Base-by-base conservation (phyloP, 2,329 filamentous ascomycete genomes). In the Aspergillus persii region DNA sequence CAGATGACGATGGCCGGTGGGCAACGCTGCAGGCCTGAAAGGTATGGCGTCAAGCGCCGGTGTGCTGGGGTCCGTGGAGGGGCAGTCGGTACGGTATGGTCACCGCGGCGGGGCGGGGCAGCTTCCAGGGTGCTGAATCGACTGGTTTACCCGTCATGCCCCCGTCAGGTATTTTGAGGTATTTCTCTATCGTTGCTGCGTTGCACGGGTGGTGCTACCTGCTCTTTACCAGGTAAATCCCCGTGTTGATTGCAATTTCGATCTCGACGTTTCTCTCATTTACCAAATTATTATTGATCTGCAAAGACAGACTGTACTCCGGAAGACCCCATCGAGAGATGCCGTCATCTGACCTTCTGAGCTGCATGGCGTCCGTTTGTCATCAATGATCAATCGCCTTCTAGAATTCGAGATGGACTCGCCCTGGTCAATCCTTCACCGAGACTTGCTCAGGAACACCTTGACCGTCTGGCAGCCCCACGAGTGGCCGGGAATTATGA, bases 31-130 rank as follows among this genome's bases (percentile, higher is more conserved):
- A 41, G 33, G 54, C 54, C 54, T 56, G 54, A 56, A 56, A 33
- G 31, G 33, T 60, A 65, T 66, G 63, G 58, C 64, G 64, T 65
- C 62, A 62, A 63, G 44, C 44, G 8, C 57, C 63, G 64, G 64
- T 58, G 50, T 66, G 61, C 60, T 66, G 64, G 60, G 61, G 60
- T 66, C 64, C 64, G 64, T 62, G 57, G 64, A 64, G 61, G 63
- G 61, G 62, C 63, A 47, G 8, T 47, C 11, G 3, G 44, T 47
- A 47, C 44, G 18, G 18, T 47, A 47, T 11, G 18, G 44, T 47
- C 18, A 47, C 26, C 18, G 23, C 18, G 23, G 4, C 44, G 9
- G 44, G 18, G 44, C 9, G 44, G 44, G 18, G 44, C 44, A 11
- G 18, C 44, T 4, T 23, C 15, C 18, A 8, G 8, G 9, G 18